Evolutionary conservation across 768 basidiomycete genomes (phyloP), one percentile per base, ranked within the genome.

Genomic region (Pulveroboletus sp.): DNA sequence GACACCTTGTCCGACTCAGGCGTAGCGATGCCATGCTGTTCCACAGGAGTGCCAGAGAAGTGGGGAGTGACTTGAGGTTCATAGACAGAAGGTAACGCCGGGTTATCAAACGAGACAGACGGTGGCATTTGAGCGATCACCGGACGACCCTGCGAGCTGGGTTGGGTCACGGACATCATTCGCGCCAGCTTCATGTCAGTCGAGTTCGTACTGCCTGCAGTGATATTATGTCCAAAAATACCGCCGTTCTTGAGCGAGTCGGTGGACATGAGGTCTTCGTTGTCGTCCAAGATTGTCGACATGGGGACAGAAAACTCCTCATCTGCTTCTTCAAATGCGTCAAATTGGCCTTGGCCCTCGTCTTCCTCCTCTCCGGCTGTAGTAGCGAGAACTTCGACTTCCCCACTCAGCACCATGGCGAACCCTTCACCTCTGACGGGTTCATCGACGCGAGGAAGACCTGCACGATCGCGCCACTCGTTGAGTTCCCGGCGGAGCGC

Each of bases 401-500:
- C 86, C 40, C 83, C 86, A 35, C 69, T 73, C 14, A 88, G 72
- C 39, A 89, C 76, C 78, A 86, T 82, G 33, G 75, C 69, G 66
- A 91, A 89, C 31, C 77, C 86, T 30, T 89, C 83, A 27, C 82
- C 77, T 52, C 88, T 77, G 38, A 80, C 69, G 17, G 87, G 85
- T 61, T 91, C 86, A 40, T 90, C 87, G 51, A 83, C 74, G 55
- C 77, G 78, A 24, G 82, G 81, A 48, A 93, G 77, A 24, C 78
- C 82, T 24, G 82, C 80, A 43, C 86, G 82, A 56, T 82, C 81
- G 50, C 93, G 85, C 89, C 93, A 96, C 54, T 93, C 89, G 71
- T 97, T 96, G 60, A 97, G 76, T 67, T 99, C 93, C 42, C 83
- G 79, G 44, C 93, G 82, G 54, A 97, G 83, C 8, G 86, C 85